phyloP scores from a whole-genome alignment of 306 rosid genomes.

The Rosa chinensis region DNA sequence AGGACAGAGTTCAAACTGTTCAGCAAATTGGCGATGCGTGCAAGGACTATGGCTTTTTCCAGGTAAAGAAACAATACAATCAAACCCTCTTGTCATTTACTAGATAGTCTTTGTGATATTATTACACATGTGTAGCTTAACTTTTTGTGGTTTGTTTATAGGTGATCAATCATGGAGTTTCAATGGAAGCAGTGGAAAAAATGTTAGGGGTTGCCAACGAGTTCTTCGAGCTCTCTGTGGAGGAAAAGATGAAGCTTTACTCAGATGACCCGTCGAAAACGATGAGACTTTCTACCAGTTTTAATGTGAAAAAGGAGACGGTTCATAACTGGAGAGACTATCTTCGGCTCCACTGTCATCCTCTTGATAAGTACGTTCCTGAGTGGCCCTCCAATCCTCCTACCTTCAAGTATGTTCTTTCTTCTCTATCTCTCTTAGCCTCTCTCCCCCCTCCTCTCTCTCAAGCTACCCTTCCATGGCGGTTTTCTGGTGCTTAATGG shows the following conservation, averaged over 20 bases:
- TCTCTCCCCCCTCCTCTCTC: background rate
- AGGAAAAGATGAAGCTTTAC: conserved; percentile 83
- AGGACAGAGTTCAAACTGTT: conserved; percentile 31
- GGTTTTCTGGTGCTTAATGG: background rate
- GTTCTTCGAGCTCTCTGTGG: conserved; percentile 65
- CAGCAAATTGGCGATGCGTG: conserved; percentile 62
- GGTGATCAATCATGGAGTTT: conserved; percentile 82
- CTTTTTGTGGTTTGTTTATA: conserved; percentile 12
- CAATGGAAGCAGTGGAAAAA: conserved; percentile 42
- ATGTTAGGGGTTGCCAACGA: conserved; percentile 52
- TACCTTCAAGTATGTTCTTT: conserved; percentile 57
- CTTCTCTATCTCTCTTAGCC: background rate
- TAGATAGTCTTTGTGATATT: background rate
- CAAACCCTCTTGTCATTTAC: background rate
- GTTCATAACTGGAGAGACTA: conserved; percentile 96
- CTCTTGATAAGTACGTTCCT: conserved; percentile 57
- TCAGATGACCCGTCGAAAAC: conserved; percentile 90
- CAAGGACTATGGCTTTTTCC: conserved; percentile 71
- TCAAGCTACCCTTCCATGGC: background rate
- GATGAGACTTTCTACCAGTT: conserved; percentile 73
- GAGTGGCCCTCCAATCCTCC: conserved; percentile 89
- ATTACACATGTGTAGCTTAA: background rate
- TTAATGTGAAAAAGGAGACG: conserved; percentile 64
- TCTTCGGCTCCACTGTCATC: conserved; percentile 87
- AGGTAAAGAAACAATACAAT: conserved; percentile 38